Base-by-base conservation (phyloP, 106 monocot species). In the Allium fistulosum region DNA sequence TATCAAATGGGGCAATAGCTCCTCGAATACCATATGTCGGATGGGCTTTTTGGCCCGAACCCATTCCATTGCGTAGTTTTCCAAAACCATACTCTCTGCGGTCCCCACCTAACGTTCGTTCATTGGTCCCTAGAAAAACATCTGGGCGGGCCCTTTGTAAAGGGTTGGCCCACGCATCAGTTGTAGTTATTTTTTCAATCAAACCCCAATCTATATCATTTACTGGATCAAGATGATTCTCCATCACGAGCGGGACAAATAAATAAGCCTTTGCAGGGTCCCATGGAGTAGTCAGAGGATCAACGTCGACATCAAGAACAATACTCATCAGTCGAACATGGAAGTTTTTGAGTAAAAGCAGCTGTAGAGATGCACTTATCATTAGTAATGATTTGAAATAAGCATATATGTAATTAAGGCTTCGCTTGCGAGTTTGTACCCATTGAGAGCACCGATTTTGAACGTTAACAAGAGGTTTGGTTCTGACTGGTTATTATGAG, bases 321-420 rank as follows among this genome's bases (percentile, higher is more conserved):
- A 99, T 99, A 72, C 97, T 99, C 97, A 87, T 99, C 57, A 99
- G 84, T 76, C 97, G 84, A 68, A 99, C 97, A 67, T 99, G 97
- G 75, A 92, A 92, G 69, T 79, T 90, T 73, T 99, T 99, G 65
- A 99, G 58, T 70, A 73, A 79, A 80, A 77, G 65, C 70, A 95
- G 76, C 95, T 95, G 81, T 63, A 81, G 10, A 59, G 78, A 68
- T 14, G 67, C 50, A 80, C 47, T 37, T 37, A 37, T 37, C 22
- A 37, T 37, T 37, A 37, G 37, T 37, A 37, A 37, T 37, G 37
- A 37, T 37, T 37, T 37, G 37, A 37, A 37, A 37, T 37, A 5
- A 2, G 2, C 37, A 37, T 37, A 37, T 37, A 4, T 37, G 37
- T 37, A 37, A 37, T 37, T 37, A 37, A 37, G 37, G 37, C 37